Conservation (phyloP, 2,329 filamentous ascomycete genomes). For the Aspergillus sp. region DNA sequence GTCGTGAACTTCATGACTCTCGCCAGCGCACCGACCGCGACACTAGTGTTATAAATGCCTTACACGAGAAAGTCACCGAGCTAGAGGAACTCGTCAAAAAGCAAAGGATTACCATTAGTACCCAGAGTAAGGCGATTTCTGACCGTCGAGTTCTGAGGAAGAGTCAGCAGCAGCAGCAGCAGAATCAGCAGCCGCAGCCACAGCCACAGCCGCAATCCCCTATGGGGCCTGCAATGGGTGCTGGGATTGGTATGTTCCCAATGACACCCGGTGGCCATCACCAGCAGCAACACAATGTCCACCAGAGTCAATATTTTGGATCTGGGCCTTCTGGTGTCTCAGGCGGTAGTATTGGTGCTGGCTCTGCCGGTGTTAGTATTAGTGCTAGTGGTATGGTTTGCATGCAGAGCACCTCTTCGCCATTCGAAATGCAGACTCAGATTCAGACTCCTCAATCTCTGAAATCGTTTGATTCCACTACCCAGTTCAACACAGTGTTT, state of each 20-base stretch:
- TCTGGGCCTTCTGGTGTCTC: not conserved
- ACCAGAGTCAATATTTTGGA: not conserved
- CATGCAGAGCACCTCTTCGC: conserved; percentile 2
- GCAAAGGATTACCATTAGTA: conserved; percentile 25
- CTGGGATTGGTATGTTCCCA: conserved; percentile 3
- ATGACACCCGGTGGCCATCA: conserved; percentile 7
- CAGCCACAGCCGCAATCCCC: conserved; percentile 1
- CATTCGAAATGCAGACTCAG: conserved; percentile 1
- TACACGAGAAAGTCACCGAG: conserved; percentile 16
- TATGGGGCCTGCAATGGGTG: not conserved
- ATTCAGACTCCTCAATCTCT: conserved; percentile 5
- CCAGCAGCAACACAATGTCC: conserved; percentile 7
- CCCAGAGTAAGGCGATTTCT: conserved; percentile 29
- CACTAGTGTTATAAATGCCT: conserved; percentile 3
- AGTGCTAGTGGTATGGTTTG: not conserved
- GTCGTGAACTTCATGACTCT: conserved; percentile 13
- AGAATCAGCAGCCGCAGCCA: conserved; percentile 5
- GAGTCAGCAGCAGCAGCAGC: conserved; percentile 9
- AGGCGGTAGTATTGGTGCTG: not conserved
- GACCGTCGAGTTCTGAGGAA: conserved; percentile 19
- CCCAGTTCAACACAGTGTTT: conserved; percentile 13
- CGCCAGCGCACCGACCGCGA: conserved; percentile 8
- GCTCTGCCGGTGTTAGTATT: not conserved
- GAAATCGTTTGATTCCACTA: not conserved
- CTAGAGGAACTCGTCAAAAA: conserved; percentile 21